Conservation (phyloP, 768 basidiomycete species). For the Termitomyces sp. region DNA sequence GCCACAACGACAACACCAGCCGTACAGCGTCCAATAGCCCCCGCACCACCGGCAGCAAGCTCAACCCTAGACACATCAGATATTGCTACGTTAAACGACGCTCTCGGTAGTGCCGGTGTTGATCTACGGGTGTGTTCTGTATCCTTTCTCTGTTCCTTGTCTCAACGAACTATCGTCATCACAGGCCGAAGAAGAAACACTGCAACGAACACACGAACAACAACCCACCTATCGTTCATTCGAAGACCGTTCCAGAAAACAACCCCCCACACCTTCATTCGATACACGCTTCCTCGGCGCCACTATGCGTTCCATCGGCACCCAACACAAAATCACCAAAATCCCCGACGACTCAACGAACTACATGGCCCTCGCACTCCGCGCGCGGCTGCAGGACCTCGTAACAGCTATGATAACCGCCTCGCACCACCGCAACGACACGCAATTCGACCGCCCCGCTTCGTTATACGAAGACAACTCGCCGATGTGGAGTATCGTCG, state of each 20-base stretch:
- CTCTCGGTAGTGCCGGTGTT: slow-evolving; percentile 82
- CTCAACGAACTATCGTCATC: background rate
- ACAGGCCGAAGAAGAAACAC: slow-evolving; percentile 83
- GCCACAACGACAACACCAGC: slow-evolving; percentile 21
- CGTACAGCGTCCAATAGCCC: slow-evolving; percentile 12
- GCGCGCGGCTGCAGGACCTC: slow-evolving; percentile 68
- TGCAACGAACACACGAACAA: slow-evolving; percentile 63
- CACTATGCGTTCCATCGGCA: slow-evolving; percentile 65
- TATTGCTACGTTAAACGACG: slow-evolving; percentile 78
- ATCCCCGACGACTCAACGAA: slow-evolving; percentile 71
- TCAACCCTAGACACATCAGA: slow-evolving; percentile 60
- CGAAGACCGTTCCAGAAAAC: slow-evolving; percentile 79
- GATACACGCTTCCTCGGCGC: slow-evolving; percentile 61
- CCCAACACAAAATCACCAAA: slow-evolving; percentile 62
- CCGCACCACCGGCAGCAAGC: slow-evolving; percentile 17
- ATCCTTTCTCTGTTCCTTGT: background rate
- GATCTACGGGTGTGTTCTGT: slow-evolving; percentile 61
- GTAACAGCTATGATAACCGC: slow-evolving; percentile 67
- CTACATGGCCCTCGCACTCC: slow-evolving; percentile 77
- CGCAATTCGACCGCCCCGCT: slow-evolving; percentile 65
- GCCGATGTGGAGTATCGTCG: slow-evolving; percentile 81
- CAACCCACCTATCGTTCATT: slow-evolving; percentile 62
- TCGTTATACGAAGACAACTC: slow-evolving; percentile 62
- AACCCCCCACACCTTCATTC: slow-evolving; percentile 66
- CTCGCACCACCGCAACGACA: slow-evolving; percentile 63